Conservation (phyloP, 257 asterid species). For the Nicotiana noctiflora region DNA sequence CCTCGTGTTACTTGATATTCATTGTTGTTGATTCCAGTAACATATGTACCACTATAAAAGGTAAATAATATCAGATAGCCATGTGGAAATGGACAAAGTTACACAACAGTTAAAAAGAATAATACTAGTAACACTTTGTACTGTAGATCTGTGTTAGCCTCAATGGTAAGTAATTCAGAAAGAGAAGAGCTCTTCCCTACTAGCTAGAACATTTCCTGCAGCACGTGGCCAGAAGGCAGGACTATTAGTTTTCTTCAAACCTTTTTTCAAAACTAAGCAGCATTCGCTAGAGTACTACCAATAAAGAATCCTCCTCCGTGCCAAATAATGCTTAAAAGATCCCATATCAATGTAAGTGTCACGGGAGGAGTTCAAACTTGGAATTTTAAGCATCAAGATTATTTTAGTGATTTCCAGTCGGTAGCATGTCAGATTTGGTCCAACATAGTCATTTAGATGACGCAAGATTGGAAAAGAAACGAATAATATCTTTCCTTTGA, state of each 20-base stretch:
- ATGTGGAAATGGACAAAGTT: background rate
- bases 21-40: slow-evolving; percentile 11
- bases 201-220: background rate
- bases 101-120: background rate
- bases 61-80: background rate
- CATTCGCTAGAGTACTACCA: background rate
- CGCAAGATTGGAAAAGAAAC: background rate
- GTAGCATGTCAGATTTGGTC: background rate
- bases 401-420: background rate
- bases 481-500: background rate
- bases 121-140: background rate
- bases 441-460: background rate
- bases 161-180: background rate
- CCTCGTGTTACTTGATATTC: slow-evolving; percentile 13
- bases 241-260: background rate
- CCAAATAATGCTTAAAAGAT: background rate
- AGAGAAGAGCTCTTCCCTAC: background rate
- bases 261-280: background rate
- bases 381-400: background rate
- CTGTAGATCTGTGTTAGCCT: background rate
- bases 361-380: background rate
- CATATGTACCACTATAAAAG: slow-evolving; percentile 11
- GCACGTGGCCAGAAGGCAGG: background rate
- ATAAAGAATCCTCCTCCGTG: background rate
- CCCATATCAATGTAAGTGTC: background rate